Conservation (phyloP, 352 stramenopile genomes). For the Globisporangium nagaii region DNA sequence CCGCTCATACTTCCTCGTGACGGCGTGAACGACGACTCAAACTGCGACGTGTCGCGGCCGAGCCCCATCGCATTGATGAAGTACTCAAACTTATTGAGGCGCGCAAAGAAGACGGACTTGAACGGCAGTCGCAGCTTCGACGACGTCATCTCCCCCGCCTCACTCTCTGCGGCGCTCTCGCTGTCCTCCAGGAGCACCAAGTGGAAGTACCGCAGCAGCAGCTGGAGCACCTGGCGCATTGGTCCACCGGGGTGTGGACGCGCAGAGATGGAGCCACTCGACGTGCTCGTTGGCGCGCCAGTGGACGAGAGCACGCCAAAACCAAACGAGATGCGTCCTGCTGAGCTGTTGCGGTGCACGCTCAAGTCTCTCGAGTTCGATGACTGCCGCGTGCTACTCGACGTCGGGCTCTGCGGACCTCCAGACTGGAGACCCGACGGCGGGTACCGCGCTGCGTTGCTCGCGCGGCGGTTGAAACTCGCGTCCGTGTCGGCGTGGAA, state of each 20-base stretch:
- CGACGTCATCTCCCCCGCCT: slow-evolving; percentile 18
- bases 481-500: slow-evolving; percentile 74
- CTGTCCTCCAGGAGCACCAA: slow-evolving; percentile 58
- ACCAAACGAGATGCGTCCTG: slow-evolving; percentile 16
- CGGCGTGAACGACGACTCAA: slow-evolving; percentile 69
- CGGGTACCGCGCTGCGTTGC: slow-evolving; percentile 26
- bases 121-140: slow-evolving; percentile 35
- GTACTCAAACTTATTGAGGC: slow-evolving; percentile 82
- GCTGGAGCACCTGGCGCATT: slow-evolving; percentile 78
- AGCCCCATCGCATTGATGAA: slow-evolving; percentile 80
- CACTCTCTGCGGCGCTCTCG: slow-evolving; percentile 11
- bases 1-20: slow-evolving; percentile 23
- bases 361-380: slow-evolving; percentile 7
- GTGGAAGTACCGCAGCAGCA: slow-evolving; percentile 72
- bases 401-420: slow-evolving; percentile 40
- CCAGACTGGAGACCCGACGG: slow-evolving; percentile 15
- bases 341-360: slow-evolving; percentile 4
- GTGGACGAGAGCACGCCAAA: slow-evolving; percentile 41
- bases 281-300: slow-evolving; percentile 9
- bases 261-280: slow-evolving; percentile 39
- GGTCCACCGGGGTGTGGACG: slow-evolving; percentile 67
- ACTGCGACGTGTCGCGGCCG: slow-evolving; percentile 61
- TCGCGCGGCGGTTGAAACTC: slow-evolving; percentile 63
- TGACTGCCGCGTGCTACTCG: slow-evolving; percentile 12
- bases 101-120: slow-evolving; percentile 64